Evolutionary conservation across 768 basidiomycete species (phyloP).

Genomic region (Trametopsis cervina): DNA sequence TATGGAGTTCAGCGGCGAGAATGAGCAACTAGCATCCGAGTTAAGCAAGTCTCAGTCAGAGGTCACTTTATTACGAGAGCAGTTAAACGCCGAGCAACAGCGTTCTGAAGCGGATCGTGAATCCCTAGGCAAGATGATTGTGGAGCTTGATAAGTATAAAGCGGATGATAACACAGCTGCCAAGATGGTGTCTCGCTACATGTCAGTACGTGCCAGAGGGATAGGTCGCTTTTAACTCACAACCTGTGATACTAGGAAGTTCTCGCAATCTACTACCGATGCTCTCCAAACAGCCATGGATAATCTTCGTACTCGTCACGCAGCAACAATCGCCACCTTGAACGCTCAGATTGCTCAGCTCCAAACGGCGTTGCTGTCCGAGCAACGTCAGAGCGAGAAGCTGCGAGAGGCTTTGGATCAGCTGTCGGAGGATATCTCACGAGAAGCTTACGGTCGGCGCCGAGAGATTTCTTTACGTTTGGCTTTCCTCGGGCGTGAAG

Average conservation of each 20-base stretch:
- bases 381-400: slow-evolving; percentile 36
- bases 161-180: slow-evolving; percentile 71
- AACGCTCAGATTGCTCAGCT: slow-evolving; percentile 40
- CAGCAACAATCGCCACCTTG: slow-evolving; percentile 52
- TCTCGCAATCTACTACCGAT: slow-evolving; percentile 71
- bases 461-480: slow-evolving; percentile 65
- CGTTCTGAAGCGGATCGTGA: slow-evolving; percentile 34
- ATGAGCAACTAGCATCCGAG: slow-evolving; percentile 37
- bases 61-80: slow-evolving; percentile 33
- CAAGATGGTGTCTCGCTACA: slow-evolving; percentile 81
- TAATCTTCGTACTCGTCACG: slow-evolving; percentile 53
- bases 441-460: slow-evolving; percentile 66
- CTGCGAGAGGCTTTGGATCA: slow-evolving; percentile 63
- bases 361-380: slow-evolving; percentile 35
- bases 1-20: slow-evolving; percentile 42
- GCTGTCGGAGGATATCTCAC: slow-evolving; percentile 60
- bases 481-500: slow-evolving; percentile 57
- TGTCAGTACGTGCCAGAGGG: slow-evolving; percentile 38
- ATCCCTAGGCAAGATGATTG: slow-evolving; percentile 38
- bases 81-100: slow-evolving; percentile 40
- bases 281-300: slow-evolving; percentile 54
- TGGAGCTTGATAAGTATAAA: slow-evolving; percentile 47
- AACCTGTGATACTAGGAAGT: slow-evolving; percentile 49
- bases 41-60: slow-evolving; percentile 36
- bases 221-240: neutral